Percentiles rank a stretch among this genome's conserved stretches.
phyloP scores from a whole-genome alignment of 495 filamentous ascomycete species.

The Pseudoneurospora amorphoporcata region DNA sequence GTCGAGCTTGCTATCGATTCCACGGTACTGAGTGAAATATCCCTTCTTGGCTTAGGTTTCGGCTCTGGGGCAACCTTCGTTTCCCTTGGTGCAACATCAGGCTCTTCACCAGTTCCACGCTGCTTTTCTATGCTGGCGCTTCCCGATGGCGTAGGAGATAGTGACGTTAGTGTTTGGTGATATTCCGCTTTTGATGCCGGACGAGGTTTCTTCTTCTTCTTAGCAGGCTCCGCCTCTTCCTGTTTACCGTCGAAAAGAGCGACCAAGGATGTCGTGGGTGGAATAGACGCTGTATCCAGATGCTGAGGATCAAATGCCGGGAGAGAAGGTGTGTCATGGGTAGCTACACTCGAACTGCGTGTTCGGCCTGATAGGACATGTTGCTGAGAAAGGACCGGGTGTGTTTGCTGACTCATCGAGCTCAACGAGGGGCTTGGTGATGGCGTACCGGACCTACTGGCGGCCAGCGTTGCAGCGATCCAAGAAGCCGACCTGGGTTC shows the following conservation, averaged over 20 bases:
- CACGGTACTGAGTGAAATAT: neutral
- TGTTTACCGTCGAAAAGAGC: conserved; percentile 46
- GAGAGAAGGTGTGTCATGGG: conserved; percentile 4
- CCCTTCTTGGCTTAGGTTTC: conserved; percentile 10
- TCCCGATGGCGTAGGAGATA: conserved; percentile 2
- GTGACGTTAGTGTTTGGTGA: neutral
- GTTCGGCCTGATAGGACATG: conserved; percentile 10
- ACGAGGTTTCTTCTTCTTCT: conserved; percentile 19
- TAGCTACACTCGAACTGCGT: conserved; percentile 14
- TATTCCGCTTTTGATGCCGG: neutral
- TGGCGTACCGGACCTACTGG: conserved; percentile 39
- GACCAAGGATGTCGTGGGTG: conserved; percentile 48
- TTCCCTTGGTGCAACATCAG: neutral
- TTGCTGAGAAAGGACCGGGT: conserved; percentile 5
- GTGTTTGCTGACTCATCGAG: conserved; percentile 18
- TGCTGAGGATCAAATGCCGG: conserved; percentile 16
- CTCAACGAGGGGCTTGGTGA: neutral
- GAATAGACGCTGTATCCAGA: conserved; percentile 44
- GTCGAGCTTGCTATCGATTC: neutral
- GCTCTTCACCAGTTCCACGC: neutral
- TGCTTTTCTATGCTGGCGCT: neutral
- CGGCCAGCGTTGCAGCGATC: conserved; percentile 46
- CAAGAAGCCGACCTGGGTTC: conserved; percentile 37
- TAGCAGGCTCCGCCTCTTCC: conserved; percentile 25
- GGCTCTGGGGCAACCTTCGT: conserved; percentile 8